These are phyloP conservation scores for Lanmaoa rubissima DNA, from an alignment of 768 basidiomycete species.

Conservation along the genomic window DNA sequence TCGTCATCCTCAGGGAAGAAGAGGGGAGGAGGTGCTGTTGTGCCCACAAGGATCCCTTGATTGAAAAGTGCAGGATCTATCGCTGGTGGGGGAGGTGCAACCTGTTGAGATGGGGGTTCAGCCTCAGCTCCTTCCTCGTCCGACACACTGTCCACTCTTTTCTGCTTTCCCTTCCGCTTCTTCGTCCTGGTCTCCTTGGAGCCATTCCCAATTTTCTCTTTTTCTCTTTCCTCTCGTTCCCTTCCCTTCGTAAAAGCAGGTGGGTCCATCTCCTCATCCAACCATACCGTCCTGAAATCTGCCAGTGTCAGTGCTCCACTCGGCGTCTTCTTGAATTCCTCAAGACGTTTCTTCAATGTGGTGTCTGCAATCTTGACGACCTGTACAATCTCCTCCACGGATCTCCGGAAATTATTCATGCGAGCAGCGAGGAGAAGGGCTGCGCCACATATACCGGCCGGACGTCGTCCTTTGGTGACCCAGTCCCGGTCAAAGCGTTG, in stretches of 20 bases:
- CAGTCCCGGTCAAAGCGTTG: constrained; percentile 94
- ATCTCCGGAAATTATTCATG: constrained; percentile 96
- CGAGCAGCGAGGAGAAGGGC: constrained; percentile 92
- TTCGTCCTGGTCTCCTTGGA: constrained; percentile 26
- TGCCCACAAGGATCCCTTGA: constrained; percentile 66
- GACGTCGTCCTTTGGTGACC: constrained; percentile 94
- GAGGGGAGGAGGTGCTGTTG: constrained; percentile 37
- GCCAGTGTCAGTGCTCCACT: constrained; percentile 82
- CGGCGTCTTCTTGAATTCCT: constrained; percentile 91
- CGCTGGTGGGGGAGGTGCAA: constrained; percentile 18
- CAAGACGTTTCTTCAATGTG: constrained; percentile 87
- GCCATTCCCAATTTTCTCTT: constrained; percentile 38
- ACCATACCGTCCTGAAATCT: constrained; percentile 88
- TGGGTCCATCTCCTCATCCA: constrained; percentile 90
- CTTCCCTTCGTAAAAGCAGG: constrained; percentile 82
- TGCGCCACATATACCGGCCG: constrained; percentile 97
- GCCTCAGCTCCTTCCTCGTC: constrained; percentile 28
- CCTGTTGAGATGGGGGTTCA: constrained; percentile 14
- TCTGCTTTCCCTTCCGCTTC: constrained; percentile 38
- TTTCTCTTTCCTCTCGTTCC: constrained; percentile 63
- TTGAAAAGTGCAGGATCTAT: constrained; percentile 62
- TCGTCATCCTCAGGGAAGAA: constrained; percentile 47
- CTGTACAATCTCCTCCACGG: constrained; percentile 94
- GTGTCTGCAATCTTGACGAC: constrained; percentile 99
- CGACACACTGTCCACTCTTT: constrained; percentile 40